phyloP scores from a whole-genome alignment of 2,329 filamentous ascomycete species.

The Penicillium occitanis region DNA sequence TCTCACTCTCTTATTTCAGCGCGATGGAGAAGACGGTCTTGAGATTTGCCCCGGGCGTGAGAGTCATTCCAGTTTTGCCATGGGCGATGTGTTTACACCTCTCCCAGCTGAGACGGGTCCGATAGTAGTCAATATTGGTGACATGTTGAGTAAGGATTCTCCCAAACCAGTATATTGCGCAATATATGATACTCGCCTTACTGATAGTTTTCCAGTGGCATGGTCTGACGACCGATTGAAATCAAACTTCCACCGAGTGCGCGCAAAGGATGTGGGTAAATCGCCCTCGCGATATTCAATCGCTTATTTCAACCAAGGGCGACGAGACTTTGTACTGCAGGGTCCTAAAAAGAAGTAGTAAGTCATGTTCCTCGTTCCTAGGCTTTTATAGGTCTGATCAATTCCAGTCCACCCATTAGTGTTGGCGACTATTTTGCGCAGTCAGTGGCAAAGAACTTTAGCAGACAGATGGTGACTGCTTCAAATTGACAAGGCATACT shows the following conservation, averaged over 20 bases:
- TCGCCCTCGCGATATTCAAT: constrained; percentile 7
- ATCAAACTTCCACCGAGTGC: constrained; percentile 13
- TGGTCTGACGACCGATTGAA: constrained; percentile 14
- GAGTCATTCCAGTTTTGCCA: constrained; percentile 11
- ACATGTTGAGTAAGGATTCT: constrained; percentile 23
- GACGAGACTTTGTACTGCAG: constrained; percentile 6
- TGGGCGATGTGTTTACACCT: constrained; percentile 22
- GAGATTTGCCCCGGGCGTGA: constrained; percentile 12
- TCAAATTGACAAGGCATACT: background rate
- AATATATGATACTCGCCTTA: background rate
- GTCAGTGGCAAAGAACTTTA: background rate
- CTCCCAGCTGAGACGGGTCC: constrained; percentile 23
- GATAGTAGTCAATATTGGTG: constrained; percentile 25
- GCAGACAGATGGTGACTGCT: background rate
- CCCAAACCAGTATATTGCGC: background rate
- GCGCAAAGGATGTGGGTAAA: constrained; percentile 11
- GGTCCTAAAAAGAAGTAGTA: constrained; percentile 10
- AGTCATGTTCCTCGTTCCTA: background rate
- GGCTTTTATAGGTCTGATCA: background rate
- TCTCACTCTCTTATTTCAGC: constrained; percentile 7
- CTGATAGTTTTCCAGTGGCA: background rate
- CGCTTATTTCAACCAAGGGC: constrained; percentile 10
- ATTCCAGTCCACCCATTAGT: background rate
- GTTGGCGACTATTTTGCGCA: background rate
- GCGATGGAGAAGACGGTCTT: constrained; percentile 8